Percentiles rank a stretch among this genome's conserved stretches.
Evolutionary conservation across 306 rosid species (phyloP).

Genomic region (Vicia faba): DNA sequence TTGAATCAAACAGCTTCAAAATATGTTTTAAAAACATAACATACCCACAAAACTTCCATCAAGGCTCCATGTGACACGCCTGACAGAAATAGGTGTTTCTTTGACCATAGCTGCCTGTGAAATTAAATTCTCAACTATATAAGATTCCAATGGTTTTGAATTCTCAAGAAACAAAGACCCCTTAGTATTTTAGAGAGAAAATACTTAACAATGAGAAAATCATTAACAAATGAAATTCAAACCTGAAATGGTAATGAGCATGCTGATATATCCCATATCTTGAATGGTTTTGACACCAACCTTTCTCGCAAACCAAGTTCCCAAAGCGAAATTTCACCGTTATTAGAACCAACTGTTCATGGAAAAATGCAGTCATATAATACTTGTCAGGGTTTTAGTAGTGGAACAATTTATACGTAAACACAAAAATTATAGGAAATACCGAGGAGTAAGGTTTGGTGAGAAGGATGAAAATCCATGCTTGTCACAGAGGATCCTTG

Average conservation of each 20-base stretch:
- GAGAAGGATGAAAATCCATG: constrained; percentile 96
- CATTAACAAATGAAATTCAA: constrained; percentile 17
- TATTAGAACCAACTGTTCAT: constrained; percentile 73
- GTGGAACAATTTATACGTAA: constrained; percentile 24
- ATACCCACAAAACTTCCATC: constrained; percentile 86
- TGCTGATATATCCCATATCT: constrained; percentile 61
- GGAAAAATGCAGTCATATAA: constrained; percentile 21
- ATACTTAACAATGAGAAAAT: constrained; percentile 6
- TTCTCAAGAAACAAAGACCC: constrained; percentile 36
- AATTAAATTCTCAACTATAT: constrained; percentile 36
- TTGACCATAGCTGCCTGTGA: constrained; percentile 63
- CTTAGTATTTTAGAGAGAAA: constrained; percentile 26
- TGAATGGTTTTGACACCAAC: constrained; percentile 77
- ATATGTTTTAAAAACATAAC: constrained; percentile 40
- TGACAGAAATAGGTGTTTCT: constrained; percentile 67
- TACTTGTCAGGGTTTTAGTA: constrained; percentile 18
- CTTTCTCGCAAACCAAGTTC: constrained; percentile 68
- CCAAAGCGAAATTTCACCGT: constrained; percentile 85
- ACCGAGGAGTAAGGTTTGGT: constrained; percentile 78
- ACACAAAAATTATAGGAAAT: constrained; percentile 24
- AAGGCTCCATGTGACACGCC: constrained; percentile 86
- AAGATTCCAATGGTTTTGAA: constrained; percentile 42
- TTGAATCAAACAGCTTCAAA: constrained; percentile 28
- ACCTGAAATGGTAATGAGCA: constrained; percentile 79
- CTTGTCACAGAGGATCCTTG: constrained; percentile 85